Percentiles rank a stretch among this genome's conserved stretches.
These are phyloP conservation scores for Juncus inflexus DNA, from an alignment of 176 grass and related monocot genomes.

Conservation along the genomic window DNA sequence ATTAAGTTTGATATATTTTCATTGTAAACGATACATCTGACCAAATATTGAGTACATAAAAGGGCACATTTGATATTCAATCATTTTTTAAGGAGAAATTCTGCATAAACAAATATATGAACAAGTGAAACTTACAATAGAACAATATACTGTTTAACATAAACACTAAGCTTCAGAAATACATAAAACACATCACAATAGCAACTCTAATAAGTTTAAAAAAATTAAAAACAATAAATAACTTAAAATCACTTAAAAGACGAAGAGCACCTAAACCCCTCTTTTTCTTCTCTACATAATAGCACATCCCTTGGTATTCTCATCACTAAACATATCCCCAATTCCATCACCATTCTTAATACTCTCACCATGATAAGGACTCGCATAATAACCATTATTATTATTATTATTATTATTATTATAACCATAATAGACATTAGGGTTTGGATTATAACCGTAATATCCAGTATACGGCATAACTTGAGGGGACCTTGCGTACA, in stretches of 20 bases:
- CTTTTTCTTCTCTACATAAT: conserved; percentile 95
- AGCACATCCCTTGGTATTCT: conserved; percentile 80
- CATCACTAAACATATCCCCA: conserved; percentile 90
- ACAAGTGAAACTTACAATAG: conserved; percentile 12
- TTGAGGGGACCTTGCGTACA: conserved; percentile 92
- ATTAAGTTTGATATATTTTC: too few relatives aligned
- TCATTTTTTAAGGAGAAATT: conserved; percentile 31
- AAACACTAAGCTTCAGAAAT: conserved; percentile 31
- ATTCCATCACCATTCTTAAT: conserved; percentile 45
- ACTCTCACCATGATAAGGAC: conserved; percentile 42
- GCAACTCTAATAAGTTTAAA: conserved; percentile 14
- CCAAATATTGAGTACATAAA: too few relatives aligned
- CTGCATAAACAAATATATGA: conserved; percentile 33
- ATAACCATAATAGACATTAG: conserved; percentile 36
- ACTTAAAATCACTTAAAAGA: conserved; percentile 1
- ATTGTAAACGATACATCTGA: too few relatives aligned
- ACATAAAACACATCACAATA: conserved; percentile 44
- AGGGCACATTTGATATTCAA: too few relatives aligned
- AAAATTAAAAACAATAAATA: conserved; percentile 7
- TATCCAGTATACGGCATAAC: conserved; percentile 90
- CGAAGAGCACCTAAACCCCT: conserved; percentile 10
- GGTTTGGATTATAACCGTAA: conserved; percentile 44
- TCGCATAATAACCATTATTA: conserved; percentile 55
- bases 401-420: conserved; percentile 37
- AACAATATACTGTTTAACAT: conserved; percentile 9